phyloP scores from a whole-genome alignment of 305 asterid species.

The Solanum hybrid region DNA sequence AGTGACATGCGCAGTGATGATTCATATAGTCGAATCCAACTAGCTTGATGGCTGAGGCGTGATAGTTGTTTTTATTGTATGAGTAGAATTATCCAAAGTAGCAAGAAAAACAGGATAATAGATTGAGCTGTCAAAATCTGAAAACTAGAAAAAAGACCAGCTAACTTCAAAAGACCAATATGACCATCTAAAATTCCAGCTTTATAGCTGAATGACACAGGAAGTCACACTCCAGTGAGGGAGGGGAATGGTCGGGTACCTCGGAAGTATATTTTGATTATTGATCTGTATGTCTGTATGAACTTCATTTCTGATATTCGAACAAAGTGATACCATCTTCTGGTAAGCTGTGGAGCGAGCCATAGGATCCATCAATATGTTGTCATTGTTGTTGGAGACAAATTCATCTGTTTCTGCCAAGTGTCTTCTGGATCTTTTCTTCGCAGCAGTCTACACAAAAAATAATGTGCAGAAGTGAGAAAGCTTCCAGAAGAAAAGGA shows the following conservation, averaged over 20 bases:
- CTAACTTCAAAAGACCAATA: background rate
- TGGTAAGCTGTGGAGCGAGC: conserved; percentile 73
- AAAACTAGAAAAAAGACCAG: background rate
- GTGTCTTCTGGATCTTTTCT: conserved; percentile 79
- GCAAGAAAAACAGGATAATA: background rate
- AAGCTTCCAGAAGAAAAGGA: background rate
- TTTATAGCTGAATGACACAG: background rate
- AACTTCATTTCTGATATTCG: conserved; percentile 57
- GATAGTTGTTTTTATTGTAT: background rate
- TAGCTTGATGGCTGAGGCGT: background rate
- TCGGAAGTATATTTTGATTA: conserved; percentile 75
- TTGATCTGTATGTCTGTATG: conserved; percentile 75
- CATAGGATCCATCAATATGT: conserved; percentile 55
- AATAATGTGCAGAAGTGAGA: background rate
- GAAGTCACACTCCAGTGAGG: background rate
- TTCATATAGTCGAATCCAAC: background rate
- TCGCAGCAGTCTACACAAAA: conserved; percentile 65
- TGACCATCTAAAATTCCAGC: background rate
- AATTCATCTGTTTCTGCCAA: conserved; percentile 80
- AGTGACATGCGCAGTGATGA: background rate
- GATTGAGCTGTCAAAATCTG: background rate
- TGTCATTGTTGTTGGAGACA: conserved; percentile 49
- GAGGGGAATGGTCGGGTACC: conserved; percentile 27
- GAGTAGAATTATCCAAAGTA: background rate
- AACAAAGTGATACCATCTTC: conserved; percentile 66